A percentile compares a stretch with the other conserved stretches of the same genome.
phyloP scores from a whole-genome alignment of 176 grass and related monocot genomes.

The Rhynchospora breviuscula region DNA sequence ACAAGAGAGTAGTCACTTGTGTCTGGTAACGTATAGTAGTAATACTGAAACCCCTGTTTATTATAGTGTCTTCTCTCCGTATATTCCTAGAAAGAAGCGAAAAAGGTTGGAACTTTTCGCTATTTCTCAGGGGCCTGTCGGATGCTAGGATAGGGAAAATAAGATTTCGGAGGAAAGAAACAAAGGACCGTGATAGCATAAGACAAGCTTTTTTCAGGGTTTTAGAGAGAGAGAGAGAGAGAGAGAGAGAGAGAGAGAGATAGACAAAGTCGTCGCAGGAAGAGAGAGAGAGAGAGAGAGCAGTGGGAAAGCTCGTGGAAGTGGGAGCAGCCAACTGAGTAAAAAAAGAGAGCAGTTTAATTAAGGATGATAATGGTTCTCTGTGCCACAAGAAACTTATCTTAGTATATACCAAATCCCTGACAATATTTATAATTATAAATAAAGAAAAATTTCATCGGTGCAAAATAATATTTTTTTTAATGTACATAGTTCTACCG shows the following conservation, averaged over 20 bases:
- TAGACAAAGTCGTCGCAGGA: conserved; percentile 16
- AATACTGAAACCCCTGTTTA: conserved; percentile 4
- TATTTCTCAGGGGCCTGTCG: conserved; percentile 15
- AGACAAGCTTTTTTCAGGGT: conserved; percentile 10
- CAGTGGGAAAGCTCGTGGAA: conserved; percentile 8
- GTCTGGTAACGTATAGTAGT: not conserved
- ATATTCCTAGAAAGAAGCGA: not conserved
- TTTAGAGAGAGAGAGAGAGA: conserved; percentile 2
- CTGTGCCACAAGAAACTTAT: not conserved
- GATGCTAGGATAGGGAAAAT: not conserved
- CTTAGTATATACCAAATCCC: not conserved
- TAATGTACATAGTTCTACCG: too few relatives aligned
- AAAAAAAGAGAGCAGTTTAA: not conserved
- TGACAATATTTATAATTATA: not conserved
- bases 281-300: conserved; percentile 19
- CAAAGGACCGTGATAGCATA: conserved; percentile 1
- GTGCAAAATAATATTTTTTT: too few relatives aligned
- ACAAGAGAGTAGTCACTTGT: not conserved
- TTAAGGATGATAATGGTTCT: not conserved
- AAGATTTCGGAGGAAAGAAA: not conserved
- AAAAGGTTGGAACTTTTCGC: conserved; percentile 19
- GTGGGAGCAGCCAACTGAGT: conserved; percentile 9
- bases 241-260: conserved; percentile 15
- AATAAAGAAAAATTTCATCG: too few relatives aligned
- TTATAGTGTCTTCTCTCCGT: not conserved